Base-by-base conservation (phyloP, 495 filamentous ascomycete genomes). In the Sordaria brevicollis region DNA sequence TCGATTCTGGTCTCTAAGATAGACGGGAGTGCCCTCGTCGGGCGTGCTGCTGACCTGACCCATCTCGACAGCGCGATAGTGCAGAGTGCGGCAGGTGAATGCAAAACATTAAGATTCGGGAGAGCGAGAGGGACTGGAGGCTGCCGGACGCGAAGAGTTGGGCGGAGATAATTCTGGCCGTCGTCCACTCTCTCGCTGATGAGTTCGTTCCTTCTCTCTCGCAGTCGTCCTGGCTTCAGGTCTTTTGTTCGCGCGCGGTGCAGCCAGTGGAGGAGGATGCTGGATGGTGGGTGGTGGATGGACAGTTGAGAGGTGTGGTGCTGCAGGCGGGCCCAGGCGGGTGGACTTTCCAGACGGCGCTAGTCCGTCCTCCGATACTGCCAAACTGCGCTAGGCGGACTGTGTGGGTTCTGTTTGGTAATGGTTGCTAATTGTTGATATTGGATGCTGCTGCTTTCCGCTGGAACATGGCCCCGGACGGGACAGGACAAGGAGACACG, bases 1-100 rank as follows among this genome's bases (percentile, higher is more conserved):
- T 84, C 92, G 88, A 76, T 84, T 91, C 82, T 97, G 95, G 78
- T 99, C 94, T 82, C 92, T 90, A 79, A 97, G 85, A 78, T 91
- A 93, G 79, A 97, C 81, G 75, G 86, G 84, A 72, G 89, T 86
- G 76, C 91, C 91, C 81, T 97, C 94, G 76, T 97, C 94, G 72
- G 90, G 89, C 80, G 89, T 90, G 84, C 94, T 97, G 80, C 87
- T 91, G 79, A 98, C 91, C 84, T 91, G 93, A 72, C 95, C 95
- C 95, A 99, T 99, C 73, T 76, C 80, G 81, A 75, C 74, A 72
- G 71, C 74, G 77, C 31, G 66, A 71, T 67, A 65, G 68, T 57
- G 49, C 49, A 39, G 31, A 49, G 39, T 49, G 65, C 34, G 49
- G 39, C 35, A 31, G 36, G 37, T 66, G 57, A 35, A 62, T 72